Evolutionary conservation across 116 monocot species (phyloP), one percentile per base, ranked within the genome.

Genomic region (Posidonia oceanica): DNA sequence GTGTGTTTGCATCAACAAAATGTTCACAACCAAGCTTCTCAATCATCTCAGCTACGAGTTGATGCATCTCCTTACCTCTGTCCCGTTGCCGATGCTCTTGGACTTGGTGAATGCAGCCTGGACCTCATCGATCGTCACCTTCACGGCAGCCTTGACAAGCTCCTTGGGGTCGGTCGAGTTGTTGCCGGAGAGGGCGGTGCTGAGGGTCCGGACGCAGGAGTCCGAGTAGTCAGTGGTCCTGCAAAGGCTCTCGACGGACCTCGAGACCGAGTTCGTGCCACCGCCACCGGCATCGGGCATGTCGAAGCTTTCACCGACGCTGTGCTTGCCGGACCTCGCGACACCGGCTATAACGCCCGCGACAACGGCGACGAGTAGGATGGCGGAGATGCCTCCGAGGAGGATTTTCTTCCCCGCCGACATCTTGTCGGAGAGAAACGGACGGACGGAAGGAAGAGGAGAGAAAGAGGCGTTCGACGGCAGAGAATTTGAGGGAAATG

Each of bases 321-420:
- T 61, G 37, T 39, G 67, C 18, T 72, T 66, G 16, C 29, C 22
- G 21, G 89, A 76, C 4, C 61, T 54, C 22, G 16, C 38, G 10
- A 85, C 81, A 3, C 71, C 64, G 39, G 82, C 93, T 2, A 89
- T 71, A 16, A 87, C 54, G 18, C 84, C 84, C 56, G 87, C 62
- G 63, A 87, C 82, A 14, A 73, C 86, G 3, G 73, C 89, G 16
- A 86, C 83, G 1, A 86, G 61, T 22, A 86, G 73, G 48, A 89
- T 59, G 39, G 81, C 75, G 39, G 79, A 58, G 61, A 89, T 53
- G 29, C 54, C 72, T n/a, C 68, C 61, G 40, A 74, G 52, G 61
- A 68, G 36, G 55, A 73, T 61, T 68, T 78, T 78, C 73, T 72
- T 68, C 64, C 78, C 73, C 15, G 73, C 52, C 39, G 73, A 68